Conservation (phyloP, 1,284 basidiomycete species). For the Cystobasidiaceae sp. region DNA sequence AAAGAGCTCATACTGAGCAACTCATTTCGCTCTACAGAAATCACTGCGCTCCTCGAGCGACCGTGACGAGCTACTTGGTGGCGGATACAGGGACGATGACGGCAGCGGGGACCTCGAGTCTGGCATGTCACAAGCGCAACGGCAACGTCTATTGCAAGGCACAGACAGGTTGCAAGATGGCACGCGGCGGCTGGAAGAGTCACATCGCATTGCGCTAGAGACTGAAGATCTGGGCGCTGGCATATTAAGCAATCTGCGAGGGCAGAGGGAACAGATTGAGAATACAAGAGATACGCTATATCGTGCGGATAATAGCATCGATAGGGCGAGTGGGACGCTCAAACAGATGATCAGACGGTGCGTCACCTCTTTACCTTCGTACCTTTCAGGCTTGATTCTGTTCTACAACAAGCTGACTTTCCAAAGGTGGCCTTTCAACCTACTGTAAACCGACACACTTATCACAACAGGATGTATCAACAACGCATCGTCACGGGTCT, state of each 20-base stretch:
- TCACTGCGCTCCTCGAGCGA: slow-evolving; percentile 48
- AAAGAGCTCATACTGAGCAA: background rate
- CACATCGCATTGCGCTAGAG: slow-evolving; percentile 86
- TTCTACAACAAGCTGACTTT: background rate
- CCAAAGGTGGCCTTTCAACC: slow-evolving; percentile 3
- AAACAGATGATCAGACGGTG: slow-evolving; percentile 60
- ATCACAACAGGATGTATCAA: slow-evolving; percentile 38
- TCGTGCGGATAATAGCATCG: slow-evolving; percentile 56
- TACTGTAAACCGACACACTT: background rate
- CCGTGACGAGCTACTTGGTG: slow-evolving; percentile 49
- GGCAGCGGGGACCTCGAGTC: slow-evolving; percentile 67
- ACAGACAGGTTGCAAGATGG: slow-evolving; percentile 49
- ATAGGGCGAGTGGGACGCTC: slow-evolving; percentile 56
- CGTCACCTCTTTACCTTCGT: slow-evolving; percentile 36
- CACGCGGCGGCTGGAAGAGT: slow-evolving; percentile 71
- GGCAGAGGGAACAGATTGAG: slow-evolving; percentile 92
- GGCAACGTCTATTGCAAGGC: slow-evolving; percentile 63
- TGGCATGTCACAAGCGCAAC: slow-evolving; percentile 55
- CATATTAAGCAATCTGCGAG: slow-evolving; percentile 76
- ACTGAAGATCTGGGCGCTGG: slow-evolving; percentile 93
- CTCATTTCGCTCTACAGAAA: slow-evolving; percentile 44
- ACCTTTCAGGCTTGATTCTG: background rate
- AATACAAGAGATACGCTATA: slow-evolving; percentile 74
- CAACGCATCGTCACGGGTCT: slow-evolving; percentile 42
- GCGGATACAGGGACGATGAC: slow-evolving; percentile 46